These are phyloP conservation scores for Colletotrichum tropicale DNA, from an alignment of 2,329 filamentous ascomycete species.

Conservation along the genomic window DNA sequence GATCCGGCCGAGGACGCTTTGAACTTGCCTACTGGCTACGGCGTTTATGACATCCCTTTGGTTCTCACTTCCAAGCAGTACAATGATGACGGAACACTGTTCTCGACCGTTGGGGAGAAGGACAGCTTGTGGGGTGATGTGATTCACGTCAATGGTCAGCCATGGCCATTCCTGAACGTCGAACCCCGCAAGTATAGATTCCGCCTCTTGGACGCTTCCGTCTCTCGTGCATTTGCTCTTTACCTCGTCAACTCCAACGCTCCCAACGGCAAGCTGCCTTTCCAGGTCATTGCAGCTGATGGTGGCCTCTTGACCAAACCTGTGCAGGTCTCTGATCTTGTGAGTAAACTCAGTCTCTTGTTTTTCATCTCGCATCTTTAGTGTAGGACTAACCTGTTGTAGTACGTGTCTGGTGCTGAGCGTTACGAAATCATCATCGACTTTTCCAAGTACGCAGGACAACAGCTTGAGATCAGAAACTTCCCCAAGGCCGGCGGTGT, in stretches of 20 bases:
- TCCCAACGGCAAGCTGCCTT: constrained; percentile 38
- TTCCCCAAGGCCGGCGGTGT: not conserved
- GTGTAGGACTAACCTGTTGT: not conserved
- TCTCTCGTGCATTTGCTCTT: constrained; percentile 51
- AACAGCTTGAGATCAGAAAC: not conserved
- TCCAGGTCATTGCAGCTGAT: constrained; percentile 60
- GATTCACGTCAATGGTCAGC: constrained; percentile 47
- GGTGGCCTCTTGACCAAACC: constrained; percentile 53
- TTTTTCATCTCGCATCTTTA: not conserved
- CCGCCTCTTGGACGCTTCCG: constrained; percentile 45
- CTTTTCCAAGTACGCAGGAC: not conserved
- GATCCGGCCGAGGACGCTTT: constrained; percentile 53
- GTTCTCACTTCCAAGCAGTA: constrained; percentile 56
- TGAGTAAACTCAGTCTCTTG: not conserved
- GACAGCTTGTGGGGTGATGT: constrained; percentile 59
- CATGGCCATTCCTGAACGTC: not conserved
- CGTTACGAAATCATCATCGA: not conserved
- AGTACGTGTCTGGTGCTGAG: not conserved
- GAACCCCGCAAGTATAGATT: not conserved
- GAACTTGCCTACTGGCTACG: constrained; percentile 52
- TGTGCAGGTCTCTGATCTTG: constrained; percentile 27
- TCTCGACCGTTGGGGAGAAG: constrained; percentile 46
- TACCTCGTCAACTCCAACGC: constrained; percentile 43
- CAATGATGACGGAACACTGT: constrained; percentile 52
- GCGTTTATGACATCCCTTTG: constrained; percentile 58